Conservation (phyloP, 176 grass and related monocot genomes). For the Lolium multiflorum region DNA sequence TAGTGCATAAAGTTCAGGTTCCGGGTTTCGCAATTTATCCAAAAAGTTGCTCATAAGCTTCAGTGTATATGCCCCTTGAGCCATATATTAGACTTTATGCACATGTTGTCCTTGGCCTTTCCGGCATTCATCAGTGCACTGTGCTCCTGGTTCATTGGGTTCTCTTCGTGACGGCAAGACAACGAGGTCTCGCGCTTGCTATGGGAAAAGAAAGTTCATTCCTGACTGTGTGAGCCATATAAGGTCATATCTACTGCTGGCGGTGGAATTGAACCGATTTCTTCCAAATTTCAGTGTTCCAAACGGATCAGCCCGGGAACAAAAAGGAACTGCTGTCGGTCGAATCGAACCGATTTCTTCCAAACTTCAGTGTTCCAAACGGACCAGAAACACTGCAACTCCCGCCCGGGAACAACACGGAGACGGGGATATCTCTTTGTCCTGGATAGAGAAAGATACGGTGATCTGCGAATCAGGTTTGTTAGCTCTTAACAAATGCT, state of each 20-base stretch:
- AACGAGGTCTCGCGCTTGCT: neutral
- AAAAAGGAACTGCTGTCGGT: neutral
- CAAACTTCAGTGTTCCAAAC: neutral
- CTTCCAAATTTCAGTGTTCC: neutral
- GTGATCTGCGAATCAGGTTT: constrained; percentile 8
- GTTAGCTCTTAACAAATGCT: constrained; percentile 7
- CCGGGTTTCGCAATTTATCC: too few species aligned
- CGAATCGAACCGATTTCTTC: neutral
- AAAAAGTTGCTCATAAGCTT: too few species aligned
- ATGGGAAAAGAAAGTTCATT: neutral
- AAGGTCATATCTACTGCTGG: neutral
- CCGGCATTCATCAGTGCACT: neutral
- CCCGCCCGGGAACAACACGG: neutral
- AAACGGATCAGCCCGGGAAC: neutral
- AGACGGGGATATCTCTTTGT: neutral
- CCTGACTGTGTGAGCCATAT: neutral
- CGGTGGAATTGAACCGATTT: neutral
- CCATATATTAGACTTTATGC: too few species aligned
- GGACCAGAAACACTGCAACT: neutral
- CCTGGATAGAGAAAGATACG: constrained; percentile 14
- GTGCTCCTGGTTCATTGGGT: too few species aligned
- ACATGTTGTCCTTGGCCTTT: too few species aligned
- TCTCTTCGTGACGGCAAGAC: too few species aligned
- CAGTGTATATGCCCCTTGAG: too few species aligned
- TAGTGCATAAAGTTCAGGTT: too few species aligned